Evolutionary conservation across 192 early-diverging fungal genomes (phyloP), one percentile per base, ranked within the genome.

Genomic region (Podila epicladia): DNA sequence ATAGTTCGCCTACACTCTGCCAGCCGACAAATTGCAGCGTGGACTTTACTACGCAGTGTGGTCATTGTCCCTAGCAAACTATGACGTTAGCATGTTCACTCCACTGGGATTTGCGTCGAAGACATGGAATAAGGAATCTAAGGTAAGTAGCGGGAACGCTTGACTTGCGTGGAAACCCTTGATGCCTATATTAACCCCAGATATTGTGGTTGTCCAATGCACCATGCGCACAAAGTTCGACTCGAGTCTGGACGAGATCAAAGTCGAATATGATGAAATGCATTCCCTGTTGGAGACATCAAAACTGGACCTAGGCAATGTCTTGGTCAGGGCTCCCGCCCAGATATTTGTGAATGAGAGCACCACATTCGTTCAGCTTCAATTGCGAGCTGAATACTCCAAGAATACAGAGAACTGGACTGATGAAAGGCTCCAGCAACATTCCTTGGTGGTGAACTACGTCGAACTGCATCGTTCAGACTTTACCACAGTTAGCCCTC

Each of bases 401-500:
- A 24, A n/a, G 53, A 55, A 55, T 0, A 55, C 53, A 7, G n/a
- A 55, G 22, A 26, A 55, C 6, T 55, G 53, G 53, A 55, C n/a
- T 2, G 24, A 5, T 0, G 53, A 55, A 22, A 22, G 11, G 22
- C 1, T 55, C 9, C n/a, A 55, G n/a, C n/a, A 55, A 22, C n/a
- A 22, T 6, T 55, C 6, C 0, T 26, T 55, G 1, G 53, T n/a
- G 3, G 53, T 55, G 13, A 55, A 55, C 2, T 55, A 55, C n/a
- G 53, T 55, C n/a, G 53, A 55, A 26, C 22, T 55, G 5, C 24
- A 55, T 55, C 53, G n/a, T 26, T 6, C 53, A 0, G 24, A 55
- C 20, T 0, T 9, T 24, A 22, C 22, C 20, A 0, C n/a, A n/a
- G 17, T 1, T 26, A 3, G 4, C 0, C 0, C 0, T 55, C 0